These are phyloP conservation scores for Panicum miliaceum DNA, from an alignment of 176 grass and related monocot genomes.

Conservation along the genomic window DNA sequence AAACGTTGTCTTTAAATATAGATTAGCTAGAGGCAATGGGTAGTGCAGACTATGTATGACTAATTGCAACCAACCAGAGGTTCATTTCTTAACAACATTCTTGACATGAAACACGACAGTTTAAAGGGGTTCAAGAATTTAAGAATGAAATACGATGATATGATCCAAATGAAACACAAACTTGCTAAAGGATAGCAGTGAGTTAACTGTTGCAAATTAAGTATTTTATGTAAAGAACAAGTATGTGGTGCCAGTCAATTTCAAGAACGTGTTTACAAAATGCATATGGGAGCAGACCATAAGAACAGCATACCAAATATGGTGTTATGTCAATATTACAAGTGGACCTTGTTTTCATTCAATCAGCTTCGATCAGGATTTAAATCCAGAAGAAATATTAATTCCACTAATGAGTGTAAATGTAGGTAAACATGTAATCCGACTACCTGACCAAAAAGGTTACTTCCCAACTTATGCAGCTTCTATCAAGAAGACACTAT, in stretches of 20 bases:
- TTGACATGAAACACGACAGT: no score
- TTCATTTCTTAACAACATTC: background rate
- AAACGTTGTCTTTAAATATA: background rate
- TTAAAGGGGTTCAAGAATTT: background rate
- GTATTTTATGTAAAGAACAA: background rate
- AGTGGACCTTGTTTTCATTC: background rate
- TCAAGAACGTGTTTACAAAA: slow-evolving; percentile 2
- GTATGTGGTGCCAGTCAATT: background rate
- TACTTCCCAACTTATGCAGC: background rate
- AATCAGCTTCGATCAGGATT: background rate
- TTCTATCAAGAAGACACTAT: background rate
- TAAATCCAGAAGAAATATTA: background rate
- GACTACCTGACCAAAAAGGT: background rate
- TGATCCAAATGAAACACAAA: background rate
- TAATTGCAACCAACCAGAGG: background rate
- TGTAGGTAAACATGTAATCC: background rate
- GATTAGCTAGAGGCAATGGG: background rate
- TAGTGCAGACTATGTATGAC: background rate
- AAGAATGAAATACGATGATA: background rate
- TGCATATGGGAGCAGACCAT: background rate
- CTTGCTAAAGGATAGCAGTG: background rate
- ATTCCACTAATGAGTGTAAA: background rate
- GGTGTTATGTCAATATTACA: no score
- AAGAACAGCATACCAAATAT: background rate
- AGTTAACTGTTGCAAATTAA: background rate